Base-by-base conservation (phyloP, 2,329 filamentous ascomycete species). In the Trichophyton benhamiae region DNA sequence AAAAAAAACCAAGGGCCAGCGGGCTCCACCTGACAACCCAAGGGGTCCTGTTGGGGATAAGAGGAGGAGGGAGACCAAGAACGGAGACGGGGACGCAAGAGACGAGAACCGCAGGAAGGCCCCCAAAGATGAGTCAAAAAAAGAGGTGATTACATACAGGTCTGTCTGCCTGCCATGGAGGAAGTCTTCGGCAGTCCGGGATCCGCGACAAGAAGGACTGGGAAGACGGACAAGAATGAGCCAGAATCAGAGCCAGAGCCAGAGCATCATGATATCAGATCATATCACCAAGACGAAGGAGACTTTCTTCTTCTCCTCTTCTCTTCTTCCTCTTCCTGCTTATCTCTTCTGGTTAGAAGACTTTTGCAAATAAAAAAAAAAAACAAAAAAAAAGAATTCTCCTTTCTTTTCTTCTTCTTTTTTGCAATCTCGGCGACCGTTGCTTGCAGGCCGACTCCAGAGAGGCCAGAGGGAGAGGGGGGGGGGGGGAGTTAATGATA, bases 361-460 rank as follows among this genome's bases (percentile, higher is more conserved):
- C 33, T 36, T 27, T 30, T 38, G 33, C 33, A 38, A 38, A 20
- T 20, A 1, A 20, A 20, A 20, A 20, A 20, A 20, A 20, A 20
- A 20, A 20, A 20, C 1, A 20, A 20, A 2, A 20, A 6, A 27
- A 27, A 6, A 27, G 33, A 36, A 22, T 11, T 22, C 22, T 11
- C 46, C 11, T 49, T 49, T 49, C 42, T 11, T 25, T 27, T 58
- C 15, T 17, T 17, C 8, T 17, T 38, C 6, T 57, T 30, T 42
- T 58, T 58, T 58, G 55, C 33, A 58, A 44, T 7, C 25, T 42
- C 38, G 55, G 33, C 55, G 15, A 15, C 55, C 55, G 55, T 58
- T 58, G 36, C 25, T 44, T 7, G 5, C 6, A 30, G 27, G 25
- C 25, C 25, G 25, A 27, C 25, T 27, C 25, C 6, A 27, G 33